A percentile compares a stretch with the other conserved stretches of the same genome.
Evolutionary conservation across 2,329 filamentous ascomycete species (phyloP).

Genomic region (Fusarium falciforme): DNA sequence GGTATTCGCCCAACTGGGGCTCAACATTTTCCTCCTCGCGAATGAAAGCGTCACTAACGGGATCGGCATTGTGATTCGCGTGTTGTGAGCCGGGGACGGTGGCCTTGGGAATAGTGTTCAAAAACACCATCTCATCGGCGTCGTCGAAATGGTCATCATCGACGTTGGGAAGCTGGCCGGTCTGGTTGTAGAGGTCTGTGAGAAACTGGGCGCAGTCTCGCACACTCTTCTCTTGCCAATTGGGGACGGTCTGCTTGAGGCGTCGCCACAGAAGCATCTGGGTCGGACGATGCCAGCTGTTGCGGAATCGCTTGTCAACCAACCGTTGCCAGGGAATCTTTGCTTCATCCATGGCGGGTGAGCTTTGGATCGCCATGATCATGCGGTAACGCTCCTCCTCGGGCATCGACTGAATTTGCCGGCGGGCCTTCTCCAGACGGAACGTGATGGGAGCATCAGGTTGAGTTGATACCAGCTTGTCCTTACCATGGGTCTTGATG

Average conservation of each 20-base stretch:
- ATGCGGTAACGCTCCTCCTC: slow-evolving; percentile 58
- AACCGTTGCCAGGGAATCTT: slow-evolving; percentile 64
- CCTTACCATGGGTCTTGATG: slow-evolving; percentile 48
- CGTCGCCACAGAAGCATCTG: slow-evolving; percentile 55
- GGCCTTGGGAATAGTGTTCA: slow-evolving; percentile 37
- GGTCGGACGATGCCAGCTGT: slow-evolving; percentile 52
- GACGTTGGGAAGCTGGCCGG: slow-evolving; percentile 49
- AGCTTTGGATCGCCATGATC: slow-evolving; percentile 56
- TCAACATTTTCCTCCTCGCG: slow-evolving; percentile 44
- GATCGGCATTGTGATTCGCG: slow-evolving; percentile 34
- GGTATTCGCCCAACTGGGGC: slow-evolving; percentile 24
- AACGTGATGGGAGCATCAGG: slow-evolving; percentile 54
- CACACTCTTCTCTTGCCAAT: slow-evolving; percentile 46
- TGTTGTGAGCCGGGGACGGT: slow-evolving; percentile 14
- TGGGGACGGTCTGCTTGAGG: slow-evolving; percentile 50
- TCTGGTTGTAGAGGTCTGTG: slow-evolving; percentile 49
- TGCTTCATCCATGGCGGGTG: slow-evolving; percentile 53
- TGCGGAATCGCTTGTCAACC: slow-evolving; percentile 54
- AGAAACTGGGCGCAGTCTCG: slow-evolving; percentile 52
- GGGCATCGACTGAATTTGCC: slow-evolving; percentile 56
- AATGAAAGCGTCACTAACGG: slow-evolving; percentile 40
- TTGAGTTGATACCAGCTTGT: slow-evolving; percentile 47
- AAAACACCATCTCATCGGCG: slow-evolving; percentile 47
- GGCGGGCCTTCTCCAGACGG: slow-evolving; percentile 56
- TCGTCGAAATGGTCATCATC: slow-evolving; percentile 46